Base-by-base conservation (phyloP, 257 asterid genomes). In the Rhazya stricta region DNA sequence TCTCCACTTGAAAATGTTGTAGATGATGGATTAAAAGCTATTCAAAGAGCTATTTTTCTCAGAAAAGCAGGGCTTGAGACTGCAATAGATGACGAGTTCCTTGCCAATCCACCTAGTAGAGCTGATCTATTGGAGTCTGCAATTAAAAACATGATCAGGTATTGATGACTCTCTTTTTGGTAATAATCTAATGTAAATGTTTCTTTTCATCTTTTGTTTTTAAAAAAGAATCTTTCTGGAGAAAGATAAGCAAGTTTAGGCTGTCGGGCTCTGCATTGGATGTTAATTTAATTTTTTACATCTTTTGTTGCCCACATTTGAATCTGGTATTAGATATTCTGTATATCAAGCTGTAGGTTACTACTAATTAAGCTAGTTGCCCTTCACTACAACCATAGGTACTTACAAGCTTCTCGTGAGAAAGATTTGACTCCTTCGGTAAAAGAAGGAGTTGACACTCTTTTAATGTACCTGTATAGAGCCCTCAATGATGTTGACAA, bases 371-470 rank as follows among this genome's bases (percentile, higher is more conserved):
- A 74, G 60, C 75, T 60, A 50, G 62, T 68, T 79, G 76, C 63
- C 21, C 68, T 60, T 72, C 70, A 67, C 46, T 37, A 57, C 61
- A 69, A 71, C 81, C 74, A 72, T 83, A 94, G 99, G 79, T 95
- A 88, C 81, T 78, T 95, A 81, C 85, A 88, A 86, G 92, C 79
- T 78, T 95, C 96, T 43, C 98, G 92, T 69, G 84, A 79, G 73
- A 92, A 90, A 83, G 94, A 87, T 79, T 89, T 91, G 74, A 76
- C 84, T 69, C 74, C 79, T 69, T 84, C 89, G 61, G 90, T 89
- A 84, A 87, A 79, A 81, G 99, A 94, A 83, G 99, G 99, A 77
- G 91, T 94, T 75, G 99, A 94, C 87, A 94, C 99, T 51, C 99
- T 94, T 78, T 79, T 94, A 77, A 88, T 94, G 96, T 87, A 90